phyloP scores from a whole-genome alignment of 2,329 filamentous ascomycete genomes.

The Aureobasidium uvarum region DNA sequence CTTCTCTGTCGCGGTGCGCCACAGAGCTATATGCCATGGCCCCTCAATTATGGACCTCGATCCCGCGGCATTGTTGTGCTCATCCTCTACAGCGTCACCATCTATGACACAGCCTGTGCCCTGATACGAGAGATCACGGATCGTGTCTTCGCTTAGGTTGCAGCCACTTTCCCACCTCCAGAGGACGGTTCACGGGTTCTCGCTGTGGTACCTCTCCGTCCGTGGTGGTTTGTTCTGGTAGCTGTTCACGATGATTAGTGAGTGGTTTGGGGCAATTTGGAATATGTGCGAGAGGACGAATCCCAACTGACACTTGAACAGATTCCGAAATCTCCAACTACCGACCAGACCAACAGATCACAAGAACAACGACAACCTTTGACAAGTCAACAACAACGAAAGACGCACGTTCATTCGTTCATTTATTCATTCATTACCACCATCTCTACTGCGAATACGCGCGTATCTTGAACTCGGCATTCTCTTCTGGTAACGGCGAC shows the following conservation, averaged over 20 bases:
- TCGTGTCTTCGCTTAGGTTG: background rate
- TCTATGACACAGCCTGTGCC: background rate
- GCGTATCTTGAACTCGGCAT: constrained; percentile 37
- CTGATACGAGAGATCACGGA: background rate
- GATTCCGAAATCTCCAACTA: background rate
- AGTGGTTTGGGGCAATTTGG: background rate
- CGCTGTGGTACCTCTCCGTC: too few relatives aligned
- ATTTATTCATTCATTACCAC: background rate
- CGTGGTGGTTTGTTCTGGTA: background rate
- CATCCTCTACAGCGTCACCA: too few relatives aligned
- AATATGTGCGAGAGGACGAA: background rate
- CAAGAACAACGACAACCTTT: too few relatives aligned
- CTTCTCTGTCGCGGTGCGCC: too few relatives aligned
- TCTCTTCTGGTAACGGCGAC: constrained; percentile 42
- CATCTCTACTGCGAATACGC: constrained; percentile 40
- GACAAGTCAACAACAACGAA: background rate
- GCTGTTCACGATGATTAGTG: background rate
- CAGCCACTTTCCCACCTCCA: background rate
- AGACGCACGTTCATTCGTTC: background rate
- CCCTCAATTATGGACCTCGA: too few relatives aligned
- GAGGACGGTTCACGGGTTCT: too few relatives aligned
- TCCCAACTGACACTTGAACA: background rate
- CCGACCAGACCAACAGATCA: background rate
- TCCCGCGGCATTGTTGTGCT: too few relatives aligned
- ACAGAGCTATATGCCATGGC: too few relatives aligned